A percentile compares a stretch with the other conserved stretches of the same genome.
Conservation (phyloP, 805 yeast genomes). For the Starmerella stellata region DNA sequence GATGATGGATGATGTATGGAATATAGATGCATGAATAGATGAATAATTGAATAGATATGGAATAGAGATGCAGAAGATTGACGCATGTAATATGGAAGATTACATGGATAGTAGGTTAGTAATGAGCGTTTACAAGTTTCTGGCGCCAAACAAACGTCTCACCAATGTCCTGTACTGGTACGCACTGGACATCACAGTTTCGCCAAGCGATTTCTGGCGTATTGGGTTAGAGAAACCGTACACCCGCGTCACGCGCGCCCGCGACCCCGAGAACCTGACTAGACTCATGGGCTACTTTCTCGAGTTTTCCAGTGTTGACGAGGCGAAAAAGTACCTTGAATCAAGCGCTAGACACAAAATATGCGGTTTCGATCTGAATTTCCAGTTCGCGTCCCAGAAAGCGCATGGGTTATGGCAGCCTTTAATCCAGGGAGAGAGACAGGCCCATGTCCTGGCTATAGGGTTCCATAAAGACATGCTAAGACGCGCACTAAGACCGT, state of each 20-base stretch:
- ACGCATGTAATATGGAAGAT: too few species aligned
- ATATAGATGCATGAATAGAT: too few species aligned
- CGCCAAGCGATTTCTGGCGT: constrained; percentile 21
- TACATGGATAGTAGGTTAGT: too few species aligned
- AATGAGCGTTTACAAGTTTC: not conserved
- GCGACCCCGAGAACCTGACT: constrained; percentile 31
- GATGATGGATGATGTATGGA: too few species aligned
- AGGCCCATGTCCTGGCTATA: constrained; percentile 18
- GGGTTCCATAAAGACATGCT: constrained; percentile 22
- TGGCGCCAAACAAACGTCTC: not conserved
- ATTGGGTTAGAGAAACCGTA: constrained; percentile 19
- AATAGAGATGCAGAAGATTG: too few species aligned
- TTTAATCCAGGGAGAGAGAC: constrained; percentile 17
- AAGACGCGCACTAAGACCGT: not conserved
- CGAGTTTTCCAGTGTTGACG: constrained; percentile 30
- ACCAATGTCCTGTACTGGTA: constrained; percentile 23
- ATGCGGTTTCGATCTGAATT: constrained; percentile 33
- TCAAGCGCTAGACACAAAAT: constrained; percentile 34
- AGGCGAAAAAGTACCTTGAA: constrained; percentile 35
- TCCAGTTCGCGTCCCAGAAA: constrained; percentile 29
- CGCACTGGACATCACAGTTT: constrained; percentile 19
- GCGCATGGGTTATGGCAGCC: constrained; percentile 17
- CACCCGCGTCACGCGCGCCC: constrained; percentile 31
- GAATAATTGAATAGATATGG: too few species aligned
- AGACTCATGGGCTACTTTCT: constrained; percentile 37